Base-by-base conservation (phyloP, 2,329 filamentous ascomycete species). In the Nemania diffusa region DNA sequence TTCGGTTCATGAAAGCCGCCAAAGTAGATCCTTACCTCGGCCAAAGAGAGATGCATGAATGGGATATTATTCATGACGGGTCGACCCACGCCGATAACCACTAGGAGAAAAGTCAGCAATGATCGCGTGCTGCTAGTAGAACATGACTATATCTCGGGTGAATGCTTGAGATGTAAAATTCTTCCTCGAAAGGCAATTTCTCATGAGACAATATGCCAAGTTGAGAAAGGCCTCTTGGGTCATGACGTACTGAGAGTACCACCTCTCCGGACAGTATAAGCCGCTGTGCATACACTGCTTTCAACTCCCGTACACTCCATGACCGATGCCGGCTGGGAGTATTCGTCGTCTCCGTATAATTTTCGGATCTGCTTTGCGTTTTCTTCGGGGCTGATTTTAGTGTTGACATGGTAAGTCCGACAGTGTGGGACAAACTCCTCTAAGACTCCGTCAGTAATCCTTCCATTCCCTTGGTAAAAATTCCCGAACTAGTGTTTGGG, bases 291-390 rank as follows among this genome's bases (percentile, higher is more conserved):
- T 8, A 91, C 81, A 72, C 87, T 90, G 72, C 83, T 88, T 77
- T 91, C 88, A 0, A 90, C 85, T 0, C 89, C 89, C 0, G 89
- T 91, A 71, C 89, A 91, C 77, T 91, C 89, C 1, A 91, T 80
- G 2, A 90, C 85, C 0, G 85, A 85, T 13, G 85, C 80, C 0
- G 89, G 88, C 27, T 87, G 85, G 11, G 79, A 78, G 71, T 89
- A 89, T 71, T 90, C 87, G 5, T 81, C 79, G 6, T 72, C 67
- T 9, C 73, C 75, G 37, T 89, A 90, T 5, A 90, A 67, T n/a
- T 77, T 76, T 53, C 86, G 79, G 64, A 90, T 87, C 9, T 79
- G 80, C 64, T 78, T 79, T 0, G 85, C 86, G 62, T 87, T 88
- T 17, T 80, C 81, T 69, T 86, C 77, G 0, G 82, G 76, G 62